Evolutionary conservation across 192 early-diverging fungal species (phyloP), one percentile per base, ranked within the genome.

Genomic region (Coemansia sp.): DNA sequence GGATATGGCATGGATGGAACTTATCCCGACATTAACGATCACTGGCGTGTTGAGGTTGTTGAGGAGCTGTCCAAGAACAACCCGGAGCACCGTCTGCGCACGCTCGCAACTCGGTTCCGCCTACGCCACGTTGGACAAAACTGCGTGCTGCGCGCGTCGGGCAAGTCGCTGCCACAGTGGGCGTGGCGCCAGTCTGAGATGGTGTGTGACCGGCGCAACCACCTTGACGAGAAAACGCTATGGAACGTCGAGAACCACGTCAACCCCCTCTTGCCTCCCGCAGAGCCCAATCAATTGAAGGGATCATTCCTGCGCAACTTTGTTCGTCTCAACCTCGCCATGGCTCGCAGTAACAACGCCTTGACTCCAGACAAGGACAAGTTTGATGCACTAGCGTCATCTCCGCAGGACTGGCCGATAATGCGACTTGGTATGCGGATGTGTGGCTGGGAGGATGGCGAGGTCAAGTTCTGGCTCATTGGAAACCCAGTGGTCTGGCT

Each of bases 301-400:
- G 88, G 92, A 36, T 84, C 83, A 29, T 98, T 98, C 74, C 78
- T 93, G 68, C 84, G 87, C 62, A 91, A 98, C 78, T 94, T 98
- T 79, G 85, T 89, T 65, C 93, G 94, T 66, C 82, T 98, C 66
- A 98, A 98, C 72, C 88, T 93, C 13, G 94, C 92, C 18, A 99
- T 99, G 97, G 96, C 94, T 90, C 92, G 91, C 2, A 91, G 92
- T 18, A 99, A 99, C 87, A 99, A 98, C 73, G 96, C 95, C 10
- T 80, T 99, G 66, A 87, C 93, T 41, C 94, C 94, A 0, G 94
- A 98, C 74, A 91, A 90, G 18, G 94, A 98, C 80, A 97, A 96
- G 81, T 89, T 94, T 70, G 96, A 97, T 71, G 22, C 47, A 20
- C 66, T 78, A 9, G 65, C 70, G 16, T 78, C 75, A 18, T 24